A percentile compares a stretch with the other conserved stretches of the same genome.
Evolutionary conservation across 2,329 filamentous ascomycete species (phyloP).

Genomic region (Verticillium isaacii): DNA sequence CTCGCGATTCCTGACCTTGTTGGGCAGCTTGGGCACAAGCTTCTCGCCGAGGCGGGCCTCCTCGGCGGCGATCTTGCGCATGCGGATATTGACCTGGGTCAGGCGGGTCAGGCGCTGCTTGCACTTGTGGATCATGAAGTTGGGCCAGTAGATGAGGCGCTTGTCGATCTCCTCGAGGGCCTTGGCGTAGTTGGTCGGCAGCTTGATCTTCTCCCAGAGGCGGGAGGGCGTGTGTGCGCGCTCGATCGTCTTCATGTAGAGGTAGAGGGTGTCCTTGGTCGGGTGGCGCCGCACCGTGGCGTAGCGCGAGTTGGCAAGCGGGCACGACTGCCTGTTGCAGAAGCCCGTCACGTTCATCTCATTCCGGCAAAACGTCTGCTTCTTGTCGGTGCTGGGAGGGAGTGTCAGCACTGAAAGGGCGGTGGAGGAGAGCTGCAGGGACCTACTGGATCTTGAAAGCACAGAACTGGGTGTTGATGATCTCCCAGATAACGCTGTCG

Average conservation of each 20-base stretch:
- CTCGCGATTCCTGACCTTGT: conserved; percentile 79
- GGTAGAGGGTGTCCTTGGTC: conserved; percentile 76
- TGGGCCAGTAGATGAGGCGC: conserved; percentile 87
- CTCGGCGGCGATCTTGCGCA: conserved; percentile 78
- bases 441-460: conserved; percentile 86
- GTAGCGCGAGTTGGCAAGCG: conserved; percentile 87
- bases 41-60: conserved; percentile 86
- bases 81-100: conserved; percentile 83
- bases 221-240: conserved; percentile 83
- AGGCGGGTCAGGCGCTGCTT: conserved; percentile 92
- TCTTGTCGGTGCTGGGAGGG: conserved; percentile 64
- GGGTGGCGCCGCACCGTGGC: conserved; percentile 85
- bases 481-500: conserved; percentile 96
- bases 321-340: conserved; percentile 84
- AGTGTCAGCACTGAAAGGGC: conserved; percentile 19
- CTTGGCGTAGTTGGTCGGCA: conserved; percentile 85
- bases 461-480: conserved; percentile 94
- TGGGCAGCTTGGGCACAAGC: conserved; percentile 82
- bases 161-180: conserved; percentile 85
- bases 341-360: conserved; percentile 83
- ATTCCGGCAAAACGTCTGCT: conserved; percentile 92
- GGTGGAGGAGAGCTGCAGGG: neutral
- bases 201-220: conserved; percentile 89
- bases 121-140: conserved; percentile 89
- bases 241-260: conserved; percentile 96